Conservation (phyloP, 2,329 filamentous ascomycete species). For the Daldinia eschscholtzii region DNA sequence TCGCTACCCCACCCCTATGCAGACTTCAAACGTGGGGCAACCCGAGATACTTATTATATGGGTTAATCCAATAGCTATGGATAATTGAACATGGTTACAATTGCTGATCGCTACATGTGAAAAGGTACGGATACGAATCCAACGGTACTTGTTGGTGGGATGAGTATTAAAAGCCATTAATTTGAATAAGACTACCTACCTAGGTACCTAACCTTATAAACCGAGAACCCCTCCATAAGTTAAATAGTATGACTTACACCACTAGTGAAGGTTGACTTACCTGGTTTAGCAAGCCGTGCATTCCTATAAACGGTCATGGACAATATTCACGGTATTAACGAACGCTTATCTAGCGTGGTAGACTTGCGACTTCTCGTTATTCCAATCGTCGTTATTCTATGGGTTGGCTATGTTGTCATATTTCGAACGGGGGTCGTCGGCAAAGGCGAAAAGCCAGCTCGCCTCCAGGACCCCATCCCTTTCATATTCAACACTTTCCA, state of each 20-base stretch:
- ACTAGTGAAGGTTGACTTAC: background rate
- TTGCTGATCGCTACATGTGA: background rate
- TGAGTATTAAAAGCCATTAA: constrained; percentile 1
- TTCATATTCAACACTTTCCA: constrained; percentile 16
- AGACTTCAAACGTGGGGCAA: background rate
- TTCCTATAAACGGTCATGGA: background rate
- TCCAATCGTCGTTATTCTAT: background rate
- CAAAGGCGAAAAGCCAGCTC: background rate
- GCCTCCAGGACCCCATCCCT: constrained; percentile 15
- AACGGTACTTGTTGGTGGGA: background rate
- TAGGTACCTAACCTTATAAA: no score
- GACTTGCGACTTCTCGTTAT: background rate
- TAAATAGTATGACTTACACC: background rate
- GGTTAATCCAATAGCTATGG: background rate
- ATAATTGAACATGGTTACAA: constrained; percentile 1
- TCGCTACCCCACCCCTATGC: no score
- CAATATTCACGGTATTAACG: background rate
- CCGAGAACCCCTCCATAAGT: background rate
- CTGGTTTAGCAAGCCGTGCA: background rate
- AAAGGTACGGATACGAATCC: background rate
- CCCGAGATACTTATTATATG: background rate
- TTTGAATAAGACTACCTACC: background rate
- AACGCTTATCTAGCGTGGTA: background rate
- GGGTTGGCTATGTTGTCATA: background rate
- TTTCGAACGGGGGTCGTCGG: background rate